phyloP scores from a whole-genome alignment of 129 eudicot genomes.

The Pulicaria dysenterica region DNA sequence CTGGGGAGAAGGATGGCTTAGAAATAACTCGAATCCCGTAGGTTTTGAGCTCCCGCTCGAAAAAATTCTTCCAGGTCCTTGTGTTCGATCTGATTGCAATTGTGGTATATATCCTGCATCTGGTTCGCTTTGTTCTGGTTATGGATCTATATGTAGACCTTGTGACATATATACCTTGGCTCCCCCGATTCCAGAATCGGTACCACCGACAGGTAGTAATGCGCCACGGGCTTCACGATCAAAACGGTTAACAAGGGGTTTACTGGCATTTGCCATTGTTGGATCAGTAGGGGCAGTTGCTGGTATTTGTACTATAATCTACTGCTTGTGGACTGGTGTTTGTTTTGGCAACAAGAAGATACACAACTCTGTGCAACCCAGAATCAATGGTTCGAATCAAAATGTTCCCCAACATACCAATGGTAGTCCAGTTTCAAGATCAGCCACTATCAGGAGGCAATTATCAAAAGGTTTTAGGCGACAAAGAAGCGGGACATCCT shows the following conservation, averaged over 20 bases:
- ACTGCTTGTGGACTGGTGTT: slow-evolving; percentile 42
- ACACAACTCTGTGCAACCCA: slow-evolving; percentile 92
- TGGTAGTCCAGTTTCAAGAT: slow-evolving; percentile 67
- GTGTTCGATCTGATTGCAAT: slow-evolving; percentile 44
- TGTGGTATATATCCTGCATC: slow-evolving; percentile 57
- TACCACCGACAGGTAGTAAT: slow-evolving; percentile 26
- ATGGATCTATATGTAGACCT: slow-evolving; percentile 42
- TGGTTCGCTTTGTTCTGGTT: slow-evolving; percentile 44
- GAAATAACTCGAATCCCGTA: slow-evolving; percentile 2
- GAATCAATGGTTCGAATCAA: slow-evolving; percentile 50
- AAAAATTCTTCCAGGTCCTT: slow-evolving; percentile 54
- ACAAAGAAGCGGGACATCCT: slow-evolving; percentile 48
- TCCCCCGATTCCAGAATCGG: slow-evolving; percentile 32
- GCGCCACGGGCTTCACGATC: slow-evolving; percentile 8
- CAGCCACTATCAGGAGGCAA: slow-evolving; percentile 74
- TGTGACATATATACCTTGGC: slow-evolving; percentile 31
- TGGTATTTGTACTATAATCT: slow-evolving; percentile 40
- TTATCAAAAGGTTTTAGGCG: slow-evolving; percentile 43
- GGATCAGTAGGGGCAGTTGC: slow-evolving; percentile 53
- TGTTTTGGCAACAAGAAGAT: slow-evolving; percentile 85
- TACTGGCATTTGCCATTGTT: slow-evolving; percentile 42
- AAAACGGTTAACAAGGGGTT: slow-evolving; percentile 26
- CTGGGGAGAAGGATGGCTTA: slow-evolving; percentile 57
- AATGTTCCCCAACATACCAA: slow-evolving; percentile 41
- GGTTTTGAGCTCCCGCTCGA: slow-evolving; percentile 40